Conservation (phyloP, 164 flowering plant genomes). For the Buxus sempervirens region DNA sequence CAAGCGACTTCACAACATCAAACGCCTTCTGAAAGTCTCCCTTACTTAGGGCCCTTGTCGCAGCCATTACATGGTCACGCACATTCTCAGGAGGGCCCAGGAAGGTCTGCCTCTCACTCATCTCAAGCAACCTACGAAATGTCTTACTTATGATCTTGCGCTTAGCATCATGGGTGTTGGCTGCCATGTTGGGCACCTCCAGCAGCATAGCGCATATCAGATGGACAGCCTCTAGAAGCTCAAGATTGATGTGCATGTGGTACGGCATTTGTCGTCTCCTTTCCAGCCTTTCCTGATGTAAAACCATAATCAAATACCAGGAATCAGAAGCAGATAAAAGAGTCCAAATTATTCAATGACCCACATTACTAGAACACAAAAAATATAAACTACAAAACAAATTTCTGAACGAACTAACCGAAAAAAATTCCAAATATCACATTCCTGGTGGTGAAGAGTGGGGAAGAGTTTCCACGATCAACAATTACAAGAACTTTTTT, state of each 20-base stretch:
- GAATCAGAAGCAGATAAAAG: background rate
- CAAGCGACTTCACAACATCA: conserved; percentile 68
- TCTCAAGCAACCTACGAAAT: conserved; percentile 76
- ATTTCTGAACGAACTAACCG: too few species aligned
- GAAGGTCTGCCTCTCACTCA: conserved; percentile 80
- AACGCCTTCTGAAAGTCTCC: conserved; percentile 76
- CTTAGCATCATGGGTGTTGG: conserved; percentile 63
- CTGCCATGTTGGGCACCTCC: conserved; percentile 98
- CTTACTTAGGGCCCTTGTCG: conserved; percentile 74
- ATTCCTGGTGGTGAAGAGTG: too few species aligned
- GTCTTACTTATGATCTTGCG: conserved; percentile 87
- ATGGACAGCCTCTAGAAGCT: conserved; percentile 90
- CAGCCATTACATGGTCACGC: conserved; percentile 89
- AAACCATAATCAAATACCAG: background rate
- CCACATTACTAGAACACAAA: too few species aligned
- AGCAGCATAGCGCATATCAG: conserved; percentile 89
- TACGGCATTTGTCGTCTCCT: conserved; percentile 96
- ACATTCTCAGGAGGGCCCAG: conserved; percentile 95
- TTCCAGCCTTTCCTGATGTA: conserved; percentile 79
- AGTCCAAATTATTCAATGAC: too few species aligned
- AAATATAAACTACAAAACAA: too few species aligned
- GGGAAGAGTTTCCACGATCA: too few species aligned
- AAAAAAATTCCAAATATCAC: too few species aligned
- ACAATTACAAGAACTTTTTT: too few species aligned
- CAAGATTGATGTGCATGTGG: conserved; percentile 98